phyloP scores from a whole-genome alignment of 2,329 filamentous ascomycete species.

The Fonsecaea pedrosoi region DNA sequence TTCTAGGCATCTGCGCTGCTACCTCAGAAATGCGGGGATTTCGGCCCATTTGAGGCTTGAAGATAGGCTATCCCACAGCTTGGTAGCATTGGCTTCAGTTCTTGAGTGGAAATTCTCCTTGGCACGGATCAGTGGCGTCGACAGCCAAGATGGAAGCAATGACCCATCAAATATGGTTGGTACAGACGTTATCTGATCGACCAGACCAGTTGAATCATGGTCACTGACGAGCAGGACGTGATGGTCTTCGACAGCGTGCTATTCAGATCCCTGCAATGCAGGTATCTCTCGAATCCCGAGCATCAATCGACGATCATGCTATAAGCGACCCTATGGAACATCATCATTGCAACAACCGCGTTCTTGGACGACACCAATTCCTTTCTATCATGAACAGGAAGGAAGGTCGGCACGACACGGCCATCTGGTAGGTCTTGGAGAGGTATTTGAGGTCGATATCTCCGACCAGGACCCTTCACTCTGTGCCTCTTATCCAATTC shows the following conservation, averaged over 20 bases:
- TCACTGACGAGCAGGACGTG: background rate
- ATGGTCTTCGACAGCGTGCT: background rate
- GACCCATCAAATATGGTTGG: background rate
- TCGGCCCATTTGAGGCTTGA: background rate
- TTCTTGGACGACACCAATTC: background rate
- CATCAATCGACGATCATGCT: background rate
- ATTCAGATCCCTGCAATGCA: background rate
- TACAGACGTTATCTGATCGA: background rate
- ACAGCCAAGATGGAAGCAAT: background rate
- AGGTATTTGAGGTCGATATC: background rate
- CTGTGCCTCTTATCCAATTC: background rate
- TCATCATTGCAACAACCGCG: background rate
- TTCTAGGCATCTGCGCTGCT: background rate
- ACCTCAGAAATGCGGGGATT: background rate
- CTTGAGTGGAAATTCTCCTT: slow-evolving; percentile 12
- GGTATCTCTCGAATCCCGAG: background rate
- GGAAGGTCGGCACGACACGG: background rate
- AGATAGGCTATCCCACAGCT: background rate
- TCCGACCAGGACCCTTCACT: background rate
- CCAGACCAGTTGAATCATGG: background rate
- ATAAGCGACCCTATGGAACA: background rate
- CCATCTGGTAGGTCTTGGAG: background rate
- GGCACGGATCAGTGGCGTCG: slow-evolving; percentile 6
- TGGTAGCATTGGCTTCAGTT: slow-evolving; percentile 10
- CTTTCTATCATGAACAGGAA: background rate